Base-by-base conservation (phyloP, 2,329 filamentous ascomycete genomes). In the Penicillium sp. region DNA sequence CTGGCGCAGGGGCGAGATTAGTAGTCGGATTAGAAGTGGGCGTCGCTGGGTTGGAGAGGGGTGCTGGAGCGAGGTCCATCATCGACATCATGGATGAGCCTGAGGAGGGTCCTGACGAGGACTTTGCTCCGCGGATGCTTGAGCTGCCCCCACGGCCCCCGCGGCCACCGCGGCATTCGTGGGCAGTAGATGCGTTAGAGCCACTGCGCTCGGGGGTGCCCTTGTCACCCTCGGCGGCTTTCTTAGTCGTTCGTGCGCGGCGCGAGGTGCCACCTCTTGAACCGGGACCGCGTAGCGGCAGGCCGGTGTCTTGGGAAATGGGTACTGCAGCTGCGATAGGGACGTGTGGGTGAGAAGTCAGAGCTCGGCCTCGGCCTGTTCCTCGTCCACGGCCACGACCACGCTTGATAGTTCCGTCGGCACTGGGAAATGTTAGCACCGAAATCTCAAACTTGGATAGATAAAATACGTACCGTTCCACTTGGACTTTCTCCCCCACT, bases 281-380 rank as follows among this genome's bases (percentile, higher is more conserved):
- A n/a, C 87, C 87, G 9, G 87, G 84, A 42, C 81, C 81, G 46
- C 72, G 70, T 10, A 91, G 84, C 63, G 88, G 84, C 55, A 88
- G 87, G 63, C 90, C 89, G 65, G 95, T 90, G 44, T 90, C 88
- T 69, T 96, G 96, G 18, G 90, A 96, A 61, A 94, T 88, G 38
- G 92, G 86, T 46, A 91, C 89, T 69, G 95, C 95, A 58, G 91
- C 81, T 11, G 87, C 83, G 1, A 88, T 85, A 10, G 82, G 79
- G 36, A 89, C 87, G 53, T 89, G 88, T 48, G 89, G 88, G 41
- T 89, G 81, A 28, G 88, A 87, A 20, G 86, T 84, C 31, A 86
- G 80, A 30, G 79, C 76, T 46, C 68, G 61, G 16, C 76, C 72
- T 38, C 76, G 74, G 36, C 77, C 74, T 43, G 75, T 75, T 42